Evolutionary conservation across 306 rosid genomes (phyloP), one percentile per base, ranked within the genome.

Genomic region (Fragaria vesca): DNA sequence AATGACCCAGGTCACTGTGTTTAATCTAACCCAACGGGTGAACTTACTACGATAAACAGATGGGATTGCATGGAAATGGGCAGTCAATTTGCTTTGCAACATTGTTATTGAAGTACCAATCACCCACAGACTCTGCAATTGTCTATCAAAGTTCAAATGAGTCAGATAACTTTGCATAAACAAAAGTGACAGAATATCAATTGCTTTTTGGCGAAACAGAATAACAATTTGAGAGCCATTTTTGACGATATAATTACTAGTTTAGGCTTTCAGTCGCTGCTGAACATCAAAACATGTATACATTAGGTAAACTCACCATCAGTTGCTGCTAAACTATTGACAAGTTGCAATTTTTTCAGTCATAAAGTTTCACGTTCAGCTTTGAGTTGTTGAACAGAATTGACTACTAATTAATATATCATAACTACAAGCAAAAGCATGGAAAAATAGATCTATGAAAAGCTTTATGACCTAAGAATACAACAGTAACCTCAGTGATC

Each of bases 1-100:
- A n/a, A n/a, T n/a, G 24, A 24, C 24, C 24, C 24, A 24, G 0
- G 24, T 24, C 24, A 24, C 24, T 24, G 24, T 24, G 24, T 24
- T 24, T 0, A 24, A 24, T 24, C 24, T 24, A 24, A 24, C 24
- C 24, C 24, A 24, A 24, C 24, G 24, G 24, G 24, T 24, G 24
- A 24, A 24, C 24, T 24, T 24, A 0, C 24, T 24, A 24, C 0
- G 78, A 79, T 78, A n/a, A 77, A 82, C 96, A 95, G 72, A 96
- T 92, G 79, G 97, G 99, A 80, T 95, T 88, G 90, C 97, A 93
- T 48, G 97, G 89, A 88, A 81, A 95, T 61, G 97, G 86, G 82
- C 96, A 89, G 84, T 95, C 96, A 60, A 91, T 86, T 77, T 74
- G 88, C 84, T 91, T 93, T 66, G 72, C 77, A 32, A 46, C 80